These are phyloP conservation scores for Trametes maxima DNA, from an alignment of 768 basidiomycete species.

Conservation along the genomic window DNA sequence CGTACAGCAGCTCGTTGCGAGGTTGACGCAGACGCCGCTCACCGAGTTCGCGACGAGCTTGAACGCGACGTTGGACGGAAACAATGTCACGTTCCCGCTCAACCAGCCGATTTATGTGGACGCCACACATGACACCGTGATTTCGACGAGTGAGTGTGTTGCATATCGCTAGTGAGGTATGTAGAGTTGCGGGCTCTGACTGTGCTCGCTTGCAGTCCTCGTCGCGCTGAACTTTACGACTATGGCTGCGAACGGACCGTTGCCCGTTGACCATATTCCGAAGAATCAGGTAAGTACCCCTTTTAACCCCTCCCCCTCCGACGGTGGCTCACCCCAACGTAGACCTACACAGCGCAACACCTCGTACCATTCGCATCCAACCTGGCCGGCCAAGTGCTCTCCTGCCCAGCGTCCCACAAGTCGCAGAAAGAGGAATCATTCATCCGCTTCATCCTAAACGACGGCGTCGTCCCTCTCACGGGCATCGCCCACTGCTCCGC, in stretches of 20 bases:
- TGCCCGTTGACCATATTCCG: conserved; percentile 42
- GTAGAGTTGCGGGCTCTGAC: not conserved
- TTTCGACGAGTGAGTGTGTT: conserved; percentile 38
- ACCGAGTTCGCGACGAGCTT: conserved; percentile 45
- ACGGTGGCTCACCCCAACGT: not conserved
- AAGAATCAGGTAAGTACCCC: conserved; percentile 30
- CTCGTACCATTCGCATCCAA: conserved; percentile 52
- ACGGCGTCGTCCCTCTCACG: conserved; percentile 49
- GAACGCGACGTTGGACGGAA: conserved; percentile 49
- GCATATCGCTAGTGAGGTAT: too few species aligned
- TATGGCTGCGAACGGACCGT: conserved; percentile 44
- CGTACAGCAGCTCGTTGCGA: conserved; percentile 47
- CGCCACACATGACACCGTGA: conserved; percentile 48
- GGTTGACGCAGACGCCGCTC: conserved; percentile 42
- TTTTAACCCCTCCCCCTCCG: too few species aligned
- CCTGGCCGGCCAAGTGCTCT: conserved; percentile 48
- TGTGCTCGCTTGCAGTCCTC: conserved; percentile 32
- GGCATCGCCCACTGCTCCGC: conserved; percentile 44
- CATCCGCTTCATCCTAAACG: conserved; percentile 52
- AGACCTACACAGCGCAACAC: conserved; percentile 44
- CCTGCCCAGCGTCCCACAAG: conserved; percentile 36
- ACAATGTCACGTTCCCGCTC: conserved; percentile 38
- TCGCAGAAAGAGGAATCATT: conserved; percentile 30
- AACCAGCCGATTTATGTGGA: conserved; percentile 47
- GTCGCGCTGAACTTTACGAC: conserved; percentile 49